Percentiles rank a stretch among this genome's conserved stretches.
phyloP scores from a whole-genome alignment of 2,329 filamentous ascomycete genomes.

The Claviceps sp. region DNA sequence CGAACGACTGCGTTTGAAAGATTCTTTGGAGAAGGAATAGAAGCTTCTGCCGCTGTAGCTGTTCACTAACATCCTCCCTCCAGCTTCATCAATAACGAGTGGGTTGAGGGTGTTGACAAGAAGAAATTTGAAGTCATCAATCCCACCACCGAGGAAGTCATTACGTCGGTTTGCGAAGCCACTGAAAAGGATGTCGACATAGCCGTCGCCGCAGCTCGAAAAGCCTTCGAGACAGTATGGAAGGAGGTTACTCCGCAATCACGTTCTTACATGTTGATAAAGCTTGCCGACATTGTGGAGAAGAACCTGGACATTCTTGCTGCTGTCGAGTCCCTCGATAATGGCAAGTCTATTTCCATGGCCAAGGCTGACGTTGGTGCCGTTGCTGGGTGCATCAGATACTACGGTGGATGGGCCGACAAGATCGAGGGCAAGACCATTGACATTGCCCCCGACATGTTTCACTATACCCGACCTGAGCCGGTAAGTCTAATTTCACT shows the following conservation, averaged over 20 bases:
- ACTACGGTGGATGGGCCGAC: slow-evolving; percentile 71
- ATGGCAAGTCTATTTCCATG: slow-evolving; percentile 69
- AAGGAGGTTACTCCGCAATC: slow-evolving; percentile 52
- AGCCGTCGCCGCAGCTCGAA: slow-evolving; percentile 73
- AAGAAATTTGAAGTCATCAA: slow-evolving; percentile 90
- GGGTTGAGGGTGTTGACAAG: slow-evolving; percentile 64
- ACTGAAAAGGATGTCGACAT: slow-evolving; percentile 76
- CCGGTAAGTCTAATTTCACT: slow-evolving; percentile 34
- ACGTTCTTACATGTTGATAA: slow-evolving; percentile 56
- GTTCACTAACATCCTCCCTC: background rate
- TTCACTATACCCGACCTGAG: slow-evolving; percentile 71
- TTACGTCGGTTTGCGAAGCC: slow-evolving; percentile 70
- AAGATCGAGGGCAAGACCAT: slow-evolving; percentile 84
- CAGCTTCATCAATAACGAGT: slow-evolving; percentile 91
- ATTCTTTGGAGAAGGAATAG: background rate
- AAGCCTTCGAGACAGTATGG: slow-evolving; percentile 70
- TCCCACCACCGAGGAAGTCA: slow-evolving; percentile 72
- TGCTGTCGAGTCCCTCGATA: slow-evolving; percentile 75
- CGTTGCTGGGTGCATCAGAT: slow-evolving; percentile 61
- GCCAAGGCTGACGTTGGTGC: slow-evolving; percentile 61
- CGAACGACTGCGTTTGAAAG: no score
- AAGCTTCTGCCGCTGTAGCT: background rate
- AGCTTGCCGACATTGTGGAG: slow-evolving; percentile 70
- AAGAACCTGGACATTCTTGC: slow-evolving; percentile 65
- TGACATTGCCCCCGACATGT: slow-evolving; percentile 63